These are phyloP conservation scores for Oropetium thomaeum DNA, from an alignment of 176 grass and related monocot genomes.

Conservation along the genomic window DNA sequence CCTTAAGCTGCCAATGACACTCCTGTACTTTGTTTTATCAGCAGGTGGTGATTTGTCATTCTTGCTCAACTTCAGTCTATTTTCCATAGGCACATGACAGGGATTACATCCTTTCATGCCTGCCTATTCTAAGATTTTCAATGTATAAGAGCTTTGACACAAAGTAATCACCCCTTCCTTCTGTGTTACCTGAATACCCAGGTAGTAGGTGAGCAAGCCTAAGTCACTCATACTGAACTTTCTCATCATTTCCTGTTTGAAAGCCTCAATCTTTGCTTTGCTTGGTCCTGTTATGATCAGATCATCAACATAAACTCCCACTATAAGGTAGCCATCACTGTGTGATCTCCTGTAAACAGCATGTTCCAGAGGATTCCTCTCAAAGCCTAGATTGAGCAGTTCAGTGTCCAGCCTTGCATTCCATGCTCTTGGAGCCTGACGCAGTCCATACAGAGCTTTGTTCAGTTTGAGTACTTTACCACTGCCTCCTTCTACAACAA, in stretches of 20 bases:
- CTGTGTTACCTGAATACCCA: background rate
- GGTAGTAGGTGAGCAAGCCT: background rate
- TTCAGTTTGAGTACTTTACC: background rate
- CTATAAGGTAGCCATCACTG: rapidly evolving
- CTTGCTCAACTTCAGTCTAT: background rate
- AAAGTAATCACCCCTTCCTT: rapidly evolving
- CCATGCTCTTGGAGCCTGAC: background rate
- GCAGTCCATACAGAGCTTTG: background rate
- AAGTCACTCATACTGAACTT: background rate
- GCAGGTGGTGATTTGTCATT: background rate
- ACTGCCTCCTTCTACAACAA: background rate
- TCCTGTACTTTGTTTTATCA: background rate
- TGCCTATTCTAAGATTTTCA: rapidly evolving
- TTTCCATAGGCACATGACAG: background rate
- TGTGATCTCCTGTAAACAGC: background rate
- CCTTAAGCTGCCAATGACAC: background rate
- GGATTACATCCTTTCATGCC: background rate
- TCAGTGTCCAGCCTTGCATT: background rate
- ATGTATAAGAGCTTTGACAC: background rate
- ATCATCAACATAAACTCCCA: background rate
- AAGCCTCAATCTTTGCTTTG: rapidly evolving
- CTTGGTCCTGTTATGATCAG: background rate
- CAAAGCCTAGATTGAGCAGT: rapidly evolving
- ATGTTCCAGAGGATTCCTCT: background rate
- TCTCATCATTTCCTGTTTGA: background rate